phyloP scores from a whole-genome alignment of 2,329 filamentous ascomycete species.

The Trichoderma sp. region DNA sequence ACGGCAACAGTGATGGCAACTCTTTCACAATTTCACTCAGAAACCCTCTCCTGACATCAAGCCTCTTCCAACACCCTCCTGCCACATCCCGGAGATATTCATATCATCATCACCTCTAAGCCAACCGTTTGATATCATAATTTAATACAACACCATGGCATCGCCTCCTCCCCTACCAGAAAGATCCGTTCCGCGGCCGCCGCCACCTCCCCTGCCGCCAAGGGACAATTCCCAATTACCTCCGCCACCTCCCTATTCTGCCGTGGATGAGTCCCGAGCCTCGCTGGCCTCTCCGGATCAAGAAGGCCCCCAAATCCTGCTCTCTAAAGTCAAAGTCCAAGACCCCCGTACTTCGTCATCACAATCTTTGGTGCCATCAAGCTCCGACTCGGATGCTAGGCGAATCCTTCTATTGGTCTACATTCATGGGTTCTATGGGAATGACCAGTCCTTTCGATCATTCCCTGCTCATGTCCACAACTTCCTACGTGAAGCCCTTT shows the following conservation, averaged over 20 bases:
- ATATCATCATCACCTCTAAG: background rate
- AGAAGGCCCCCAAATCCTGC: background rate
- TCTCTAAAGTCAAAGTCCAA: conserved; percentile 15
- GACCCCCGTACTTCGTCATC: conserved; percentile 52
- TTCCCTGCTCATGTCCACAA: conserved; percentile 87
- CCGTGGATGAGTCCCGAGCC: background rate
- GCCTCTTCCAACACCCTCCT: background rate
- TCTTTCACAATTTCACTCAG: background rate
- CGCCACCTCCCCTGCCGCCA: background rate
- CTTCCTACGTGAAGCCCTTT: conserved; percentile 63
- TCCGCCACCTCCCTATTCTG: conserved; percentile 17
- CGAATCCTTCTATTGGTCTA: conserved; percentile 73
- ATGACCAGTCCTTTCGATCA: conserved; percentile 80
- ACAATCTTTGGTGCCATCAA: conserved; percentile 40
- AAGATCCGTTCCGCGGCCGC: background rate
- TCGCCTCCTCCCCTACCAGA: conserved; percentile 3
- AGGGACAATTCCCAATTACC: background rate
- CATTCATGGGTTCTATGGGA: conserved; percentile 88
- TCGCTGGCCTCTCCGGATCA: background rate
- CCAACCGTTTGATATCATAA: background rate
- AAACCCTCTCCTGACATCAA: background rate
- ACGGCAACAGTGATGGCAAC: background rate
- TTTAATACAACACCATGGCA: background rate
- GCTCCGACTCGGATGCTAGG: conserved; percentile 32
- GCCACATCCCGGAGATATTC: background rate